phyloP scores from a whole-genome alignment of 805 yeast genomes.

The Candida vaughaniae region DNA sequence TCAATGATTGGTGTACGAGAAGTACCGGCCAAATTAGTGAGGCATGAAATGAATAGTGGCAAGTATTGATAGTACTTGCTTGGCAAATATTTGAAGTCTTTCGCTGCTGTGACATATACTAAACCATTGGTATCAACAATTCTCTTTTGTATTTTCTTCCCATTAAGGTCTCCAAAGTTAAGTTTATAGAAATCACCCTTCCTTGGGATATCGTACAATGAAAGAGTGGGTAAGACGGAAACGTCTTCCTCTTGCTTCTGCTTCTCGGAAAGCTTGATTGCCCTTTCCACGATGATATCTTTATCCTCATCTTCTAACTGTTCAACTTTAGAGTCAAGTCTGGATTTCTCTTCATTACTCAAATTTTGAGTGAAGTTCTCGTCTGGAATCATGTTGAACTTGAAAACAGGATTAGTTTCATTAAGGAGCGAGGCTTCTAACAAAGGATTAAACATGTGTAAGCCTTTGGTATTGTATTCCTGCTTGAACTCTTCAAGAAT shows the following conservation, averaged over 20 bases:
- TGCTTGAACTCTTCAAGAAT: conserved; percentile 57
- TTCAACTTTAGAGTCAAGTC: conserved; percentile 46
- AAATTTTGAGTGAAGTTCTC: conserved; percentile 51
- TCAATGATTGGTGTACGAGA: conserved; percentile 64
- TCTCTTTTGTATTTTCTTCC: conserved; percentile 44
- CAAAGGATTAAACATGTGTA: conserved; percentile 55
- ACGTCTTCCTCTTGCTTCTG: conserved; percentile 74
- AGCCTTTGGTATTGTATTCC: conserved; percentile 54
- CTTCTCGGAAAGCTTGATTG: conserved; percentile 54
- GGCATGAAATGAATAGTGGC: conserved; percentile 74
- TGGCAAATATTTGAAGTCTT: conserved; percentile 61
- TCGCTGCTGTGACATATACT: conserved; percentile 69
- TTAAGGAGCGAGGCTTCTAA: conserved; percentile 52
- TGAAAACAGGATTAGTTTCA: conserved; percentile 53
- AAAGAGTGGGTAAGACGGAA: conserved; percentile 75
- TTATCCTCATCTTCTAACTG: conserved; percentile 55
- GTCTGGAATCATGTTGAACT: conserved; percentile 75
- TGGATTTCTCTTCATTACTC: conserved; percentile 53
- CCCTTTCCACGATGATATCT: conserved; percentile 57
- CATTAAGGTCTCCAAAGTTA: conserved; percentile 25
- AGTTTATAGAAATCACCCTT: conserved; percentile 41
- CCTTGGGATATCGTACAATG: conserved; percentile 69
- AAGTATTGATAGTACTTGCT: conserved; percentile 62
- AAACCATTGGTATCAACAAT: conserved; percentile 78
- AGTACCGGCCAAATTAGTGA: conserved; percentile 86